Conservation (phyloP, 2,329 filamentous ascomycete species). For the Acephala macrosclerotiorum region DNA sequence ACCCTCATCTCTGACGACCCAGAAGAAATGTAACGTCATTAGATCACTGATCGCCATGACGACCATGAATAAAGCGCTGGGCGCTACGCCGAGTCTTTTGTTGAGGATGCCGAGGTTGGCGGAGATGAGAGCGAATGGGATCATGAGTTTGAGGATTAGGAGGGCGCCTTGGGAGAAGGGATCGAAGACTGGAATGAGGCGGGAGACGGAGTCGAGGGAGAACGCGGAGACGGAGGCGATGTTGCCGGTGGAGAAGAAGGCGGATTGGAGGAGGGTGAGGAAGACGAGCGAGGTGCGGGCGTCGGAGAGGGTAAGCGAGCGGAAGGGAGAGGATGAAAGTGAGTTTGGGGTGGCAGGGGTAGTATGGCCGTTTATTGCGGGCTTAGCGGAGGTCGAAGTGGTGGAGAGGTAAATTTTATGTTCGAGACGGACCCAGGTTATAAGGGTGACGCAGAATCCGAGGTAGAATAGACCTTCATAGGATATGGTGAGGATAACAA, state of each 20-base stretch:
- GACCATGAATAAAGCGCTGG: slow-evolving; percentile 90
- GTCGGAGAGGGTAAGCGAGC: slow-evolving; percentile 81
- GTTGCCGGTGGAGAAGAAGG: slow-evolving; percentile 97
- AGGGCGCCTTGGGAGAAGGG: slow-evolving; percentile 91
- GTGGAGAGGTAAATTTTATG: slow-evolving; percentile 70
- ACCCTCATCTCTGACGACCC: slow-evolving; percentile 94
- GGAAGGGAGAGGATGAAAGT: slow-evolving; percentile 47
- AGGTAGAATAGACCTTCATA: slow-evolving; percentile 98
- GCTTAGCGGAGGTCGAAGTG: slow-evolving; percentile 34
- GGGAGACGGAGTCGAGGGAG: slow-evolving; percentile 86
- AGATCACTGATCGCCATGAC: slow-evolving; percentile 93
- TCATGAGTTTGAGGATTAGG: slow-evolving; percentile 86
- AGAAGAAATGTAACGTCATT: slow-evolving; percentile 95
- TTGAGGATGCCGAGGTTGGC: slow-evolving; percentile 96
- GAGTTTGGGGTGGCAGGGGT: slow-evolving; percentile 32
- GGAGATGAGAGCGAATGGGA: slow-evolving; percentile 91
- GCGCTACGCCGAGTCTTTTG: slow-evolving; percentile 80
- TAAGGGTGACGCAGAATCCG: slow-evolving; percentile 80
- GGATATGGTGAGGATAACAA: slow-evolving; percentile 95
- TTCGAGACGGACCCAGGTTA: slow-evolving; percentile 93
- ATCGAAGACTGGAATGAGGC: slow-evolving; percentile 90
- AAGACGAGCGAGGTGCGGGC: slow-evolving; percentile 92
- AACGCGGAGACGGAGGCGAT: slow-evolving; percentile 94
- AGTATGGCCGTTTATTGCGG: slow-evolving; percentile 30
- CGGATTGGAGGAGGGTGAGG: slow-evolving; percentile 91